phyloP scores from a whole-genome alignment of 2,329 filamentous ascomycete genomes.

The Didymella keratinophila region DNA sequence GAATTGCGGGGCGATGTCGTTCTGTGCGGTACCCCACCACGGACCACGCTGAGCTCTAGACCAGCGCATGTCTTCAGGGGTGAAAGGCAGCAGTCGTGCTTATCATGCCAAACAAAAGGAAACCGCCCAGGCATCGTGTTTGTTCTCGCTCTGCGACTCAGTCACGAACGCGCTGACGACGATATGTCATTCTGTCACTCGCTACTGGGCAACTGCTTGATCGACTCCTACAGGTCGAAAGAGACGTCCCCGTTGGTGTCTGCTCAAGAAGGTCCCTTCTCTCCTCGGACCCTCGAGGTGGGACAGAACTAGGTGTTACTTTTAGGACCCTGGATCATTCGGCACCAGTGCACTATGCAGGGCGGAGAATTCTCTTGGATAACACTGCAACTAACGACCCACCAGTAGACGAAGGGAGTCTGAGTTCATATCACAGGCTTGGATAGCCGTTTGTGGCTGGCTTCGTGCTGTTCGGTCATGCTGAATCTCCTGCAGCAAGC shows the following conservation, averaged over 20 bases:
- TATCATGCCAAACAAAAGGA: background rate
- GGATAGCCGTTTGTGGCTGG: background rate
- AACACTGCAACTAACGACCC: slow-evolving; percentile 1
- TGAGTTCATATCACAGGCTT: background rate
- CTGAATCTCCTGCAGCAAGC: background rate
- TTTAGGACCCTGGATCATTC: slow-evolving; percentile 1
- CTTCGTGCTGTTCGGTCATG: background rate
- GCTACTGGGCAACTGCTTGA: background rate
- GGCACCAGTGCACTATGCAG: slow-evolving; percentile 2
- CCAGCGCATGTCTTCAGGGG: slow-evolving; percentile 1
- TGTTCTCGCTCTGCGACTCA: background rate
- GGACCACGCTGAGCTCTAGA: slow-evolving; percentile 2
- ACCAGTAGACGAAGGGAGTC: background rate
- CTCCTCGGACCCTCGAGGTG: background rate
- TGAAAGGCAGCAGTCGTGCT: background rate
- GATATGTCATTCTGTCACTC: background rate
- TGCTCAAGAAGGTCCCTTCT: background rate
- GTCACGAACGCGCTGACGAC: background rate
- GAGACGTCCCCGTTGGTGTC: background rate
- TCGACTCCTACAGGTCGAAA: background rate
- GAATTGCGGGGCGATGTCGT: slow-evolving; percentile 4
- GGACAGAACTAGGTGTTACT: slow-evolving; percentile 5
- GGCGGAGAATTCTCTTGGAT: slow-evolving; percentile 2
- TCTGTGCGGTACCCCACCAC: background rate
- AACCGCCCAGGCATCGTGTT: background rate